Evolutionary conservation across 116 monocot species (phyloP), one percentile per base, ranked within the genome.

Genomic region (Cymodocea nodosa): DNA sequence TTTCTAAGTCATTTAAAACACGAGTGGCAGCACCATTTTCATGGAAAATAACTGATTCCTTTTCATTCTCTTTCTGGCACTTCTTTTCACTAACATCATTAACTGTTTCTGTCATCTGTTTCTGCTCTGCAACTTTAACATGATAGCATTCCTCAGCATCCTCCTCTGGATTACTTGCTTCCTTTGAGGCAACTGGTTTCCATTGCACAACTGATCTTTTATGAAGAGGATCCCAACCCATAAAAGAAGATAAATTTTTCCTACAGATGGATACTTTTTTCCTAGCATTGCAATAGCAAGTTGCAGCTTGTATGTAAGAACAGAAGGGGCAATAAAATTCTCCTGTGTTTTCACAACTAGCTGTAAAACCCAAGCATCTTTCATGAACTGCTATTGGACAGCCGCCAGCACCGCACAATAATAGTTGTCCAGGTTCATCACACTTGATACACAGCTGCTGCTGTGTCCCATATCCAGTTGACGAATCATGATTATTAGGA

Each of bases 241-340:
- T 58, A 58, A 86, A 86, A 53, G 51, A 52, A 35, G 77, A 79
- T 24, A 86, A 61, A 51, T 39, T 60, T 53, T 78, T 71, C 67
- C 64, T 75, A 51, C 85, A 73, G 16, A 52, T 25, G 23, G 7
- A 62, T 50, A 71, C 49, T 39, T 37, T 81, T 69, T 70, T 81
- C 70, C 71, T 83, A 3, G 72, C 83, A 48, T 77, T 75, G 17
- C 50, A 25, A 65, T 83, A 89, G 55, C 69, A 68, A 37, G 58
- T 51, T 7, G 63, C 52, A 68, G 85, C 80, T 72, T 57, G 71
- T 35, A 34, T 51, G 77, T 83, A 86, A 37, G 67, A 63, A 62
- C 90, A 90, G 22, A 81, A 77, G 16, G 86, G 86, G 62, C 90
- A 90, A 50, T 79, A 76, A 68, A 86, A 90, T 8, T 49, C 58